phyloP scores from a whole-genome alignment of 2,329 filamentous ascomycete genomes.

The Sporothrix sp. region DNA sequence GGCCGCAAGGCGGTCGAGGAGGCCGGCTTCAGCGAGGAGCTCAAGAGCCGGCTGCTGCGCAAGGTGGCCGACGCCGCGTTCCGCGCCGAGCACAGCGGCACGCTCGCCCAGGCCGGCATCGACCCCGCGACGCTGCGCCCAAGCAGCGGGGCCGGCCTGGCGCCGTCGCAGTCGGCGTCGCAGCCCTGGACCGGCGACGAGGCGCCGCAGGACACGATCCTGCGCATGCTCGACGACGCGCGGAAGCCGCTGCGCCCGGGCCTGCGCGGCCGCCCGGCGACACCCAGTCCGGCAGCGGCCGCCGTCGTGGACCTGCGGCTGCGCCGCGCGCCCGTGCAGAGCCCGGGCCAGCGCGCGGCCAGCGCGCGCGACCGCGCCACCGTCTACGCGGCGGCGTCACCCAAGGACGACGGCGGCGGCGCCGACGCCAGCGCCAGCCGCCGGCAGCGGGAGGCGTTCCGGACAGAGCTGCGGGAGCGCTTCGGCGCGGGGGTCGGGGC shows the following conservation, averaged over 20 bases:
- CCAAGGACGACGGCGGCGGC: constrained; percentile 21
- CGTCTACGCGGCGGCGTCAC: constrained; percentile 39
- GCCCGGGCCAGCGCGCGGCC: constrained; percentile 38
- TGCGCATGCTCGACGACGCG: constrained; percentile 78
- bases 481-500: constrained; percentile 64
- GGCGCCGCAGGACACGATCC: constrained; percentile 59
- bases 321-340: constrained; percentile 29
- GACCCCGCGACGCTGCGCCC: constrained; percentile 9
- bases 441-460: constrained; percentile 61
- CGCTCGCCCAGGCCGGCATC: constrained; percentile 37
- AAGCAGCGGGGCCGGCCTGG: constrained; percentile 57
- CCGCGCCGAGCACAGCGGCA: constrained; percentile 37
- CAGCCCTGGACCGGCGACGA: constrained; percentile 74
- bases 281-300: constrained; percentile 32
- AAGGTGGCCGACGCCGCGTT: constrained; percentile 49
- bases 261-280: constrained; percentile 36
- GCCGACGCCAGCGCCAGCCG: constrained; percentile 44
- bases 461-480: constrained; percentile 66
- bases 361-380: constrained; percentile 48
- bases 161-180: constrained; percentile 55
- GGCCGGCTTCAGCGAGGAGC: constrained; percentile 53
- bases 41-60: constrained; percentile 48
- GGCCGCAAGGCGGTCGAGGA: constrained; percentile 52
- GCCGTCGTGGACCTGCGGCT: constrained; percentile 43
- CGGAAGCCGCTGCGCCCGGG: constrained; percentile 55